These are phyloP conservation scores for Colletotrichum trifolii DNA, from an alignment of 2,329 filamentous ascomycete species.

Conservation along the genomic window DNA sequence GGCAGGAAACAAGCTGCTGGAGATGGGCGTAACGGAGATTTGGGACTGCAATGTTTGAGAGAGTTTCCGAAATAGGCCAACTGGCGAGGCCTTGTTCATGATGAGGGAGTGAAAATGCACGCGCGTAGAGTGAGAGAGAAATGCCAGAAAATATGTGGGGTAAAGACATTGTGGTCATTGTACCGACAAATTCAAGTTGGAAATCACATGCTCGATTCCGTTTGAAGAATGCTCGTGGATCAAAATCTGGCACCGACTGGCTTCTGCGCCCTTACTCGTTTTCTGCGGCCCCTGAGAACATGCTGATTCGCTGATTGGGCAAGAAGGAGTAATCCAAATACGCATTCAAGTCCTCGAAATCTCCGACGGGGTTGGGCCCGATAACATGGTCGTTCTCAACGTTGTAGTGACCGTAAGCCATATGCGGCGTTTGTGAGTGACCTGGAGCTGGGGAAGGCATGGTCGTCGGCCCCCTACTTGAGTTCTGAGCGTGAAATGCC, in stretches of 20 bases:
- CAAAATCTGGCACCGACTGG: no score
- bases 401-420: neutral
- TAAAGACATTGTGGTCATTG: no score
- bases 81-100: no score
- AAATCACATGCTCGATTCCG: no score
- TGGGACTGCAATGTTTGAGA: constrained; percentile 6
- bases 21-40: constrained; percentile 39
- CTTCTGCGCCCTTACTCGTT: neutral
- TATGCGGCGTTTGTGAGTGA: neutral
- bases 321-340: constrained; percentile 42
- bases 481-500: constrained; percentile 42
- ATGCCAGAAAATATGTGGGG: no score
- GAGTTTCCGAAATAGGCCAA: neutral
- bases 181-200: no score
- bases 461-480: constrained; percentile 25
- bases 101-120: no score
- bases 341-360: constrained; percentile 39
- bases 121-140: no score
- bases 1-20: constrained; percentile 56
- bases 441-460: constrained; percentile 30
- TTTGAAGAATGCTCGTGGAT: no score
- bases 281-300: constrained; percentile 37
- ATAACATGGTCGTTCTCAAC: constrained; percentile 1
- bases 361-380: neutral
- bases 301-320: constrained; percentile 41